Evolutionary conservation across 306 rosid genomes (phyloP).

Genomic region (Coriaria nepalensis): DNA sequence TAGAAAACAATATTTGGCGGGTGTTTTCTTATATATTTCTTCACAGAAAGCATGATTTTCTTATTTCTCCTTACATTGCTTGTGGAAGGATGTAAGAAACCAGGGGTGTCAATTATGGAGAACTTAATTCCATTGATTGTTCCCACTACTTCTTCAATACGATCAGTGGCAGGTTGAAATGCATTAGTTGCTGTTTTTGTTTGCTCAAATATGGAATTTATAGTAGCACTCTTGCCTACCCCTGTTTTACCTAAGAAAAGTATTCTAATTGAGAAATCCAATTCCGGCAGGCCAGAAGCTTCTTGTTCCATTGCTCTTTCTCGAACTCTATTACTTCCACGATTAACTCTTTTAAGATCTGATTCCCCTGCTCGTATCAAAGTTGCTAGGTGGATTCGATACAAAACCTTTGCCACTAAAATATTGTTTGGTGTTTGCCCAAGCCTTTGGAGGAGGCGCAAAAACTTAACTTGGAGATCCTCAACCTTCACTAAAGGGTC

Average conservation of each 20-base stretch:
- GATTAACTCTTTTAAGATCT: conserved; percentile 52
- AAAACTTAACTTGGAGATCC: conserved; percentile 63
- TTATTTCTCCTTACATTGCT: conserved; percentile 59
- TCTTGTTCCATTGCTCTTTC: conserved; percentile 50
- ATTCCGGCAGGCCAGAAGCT: conserved; percentile 36
- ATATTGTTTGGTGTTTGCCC: conserved; percentile 58
- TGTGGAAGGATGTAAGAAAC: conserved; percentile 51
- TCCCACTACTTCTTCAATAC: conserved; percentile 70
- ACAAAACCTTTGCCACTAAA: conserved; percentile 68
- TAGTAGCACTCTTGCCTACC: conserved; percentile 98
- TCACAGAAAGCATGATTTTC: conserved; percentile 63
- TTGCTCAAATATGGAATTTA: conserved; percentile 81
- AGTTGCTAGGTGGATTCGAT: conserved; percentile 85
- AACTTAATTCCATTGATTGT: conserved; percentile 53
- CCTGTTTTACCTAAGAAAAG: conserved; percentile 91
- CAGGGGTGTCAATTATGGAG: conserved; percentile 84
- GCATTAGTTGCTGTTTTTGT: conserved; percentile 63
- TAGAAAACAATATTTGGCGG: conserved; percentile 91
- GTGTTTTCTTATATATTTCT: conserved; percentile 62
- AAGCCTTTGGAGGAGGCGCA: conserved; percentile 51
- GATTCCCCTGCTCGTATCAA: conserved; percentile 63
- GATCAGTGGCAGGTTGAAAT: conserved; percentile 78
- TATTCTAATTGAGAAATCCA: conserved; percentile 67
- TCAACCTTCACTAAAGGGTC: conserved; percentile 40
- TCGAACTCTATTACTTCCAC: conserved; percentile 32